Conservation (phyloP, 306 rosid genomes). For the Cucumis hystrix region DNA sequence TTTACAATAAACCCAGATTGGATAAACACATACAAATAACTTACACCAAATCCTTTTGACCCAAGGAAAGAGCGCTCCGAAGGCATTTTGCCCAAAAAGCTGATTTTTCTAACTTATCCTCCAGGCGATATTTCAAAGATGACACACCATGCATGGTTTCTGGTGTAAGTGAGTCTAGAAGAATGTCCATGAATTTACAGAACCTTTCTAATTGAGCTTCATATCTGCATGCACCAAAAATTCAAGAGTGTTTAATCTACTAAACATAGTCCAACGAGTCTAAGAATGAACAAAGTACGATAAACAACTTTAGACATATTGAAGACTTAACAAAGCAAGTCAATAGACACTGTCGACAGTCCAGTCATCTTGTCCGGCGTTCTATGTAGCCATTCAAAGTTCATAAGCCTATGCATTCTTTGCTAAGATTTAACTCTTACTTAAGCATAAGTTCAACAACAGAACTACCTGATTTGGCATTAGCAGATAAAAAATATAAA, state of each 20-base stretch:
- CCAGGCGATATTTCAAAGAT: conserved; percentile 46
- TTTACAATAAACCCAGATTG: background rate
- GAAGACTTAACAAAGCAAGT: background rate
- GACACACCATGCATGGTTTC: conserved; percentile 41
- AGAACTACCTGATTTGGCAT: background rate
- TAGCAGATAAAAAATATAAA: background rate
- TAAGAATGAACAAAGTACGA: background rate
- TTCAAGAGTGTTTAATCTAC: background rate
- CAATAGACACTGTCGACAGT: background rate
- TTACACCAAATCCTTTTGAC: conserved; percentile 89
- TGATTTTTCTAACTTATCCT: conserved; percentile 57
- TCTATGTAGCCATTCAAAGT: background rate
- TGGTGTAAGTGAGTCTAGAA: conserved; percentile 80
- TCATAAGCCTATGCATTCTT: background rate
- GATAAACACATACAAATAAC: conserved; percentile 5
- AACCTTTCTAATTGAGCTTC: conserved; percentile 70
- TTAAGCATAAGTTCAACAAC: background rate
- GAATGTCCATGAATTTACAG: conserved; percentile 72
- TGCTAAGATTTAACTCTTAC: background rate
- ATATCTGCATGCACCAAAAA: conserved; percentile 32
- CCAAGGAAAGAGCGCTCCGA: conserved; percentile 46
- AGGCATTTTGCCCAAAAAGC: conserved; percentile 66
- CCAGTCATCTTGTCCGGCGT: background rate
- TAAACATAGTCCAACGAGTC: background rate
- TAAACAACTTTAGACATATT: background rate